Percentiles rank a stretch among this genome's conserved stretches.
These are phyloP conservation scores for Fraxinus albicans DNA, from an alignment of 305 asterid species.

Conservation along the genomic window DNA sequence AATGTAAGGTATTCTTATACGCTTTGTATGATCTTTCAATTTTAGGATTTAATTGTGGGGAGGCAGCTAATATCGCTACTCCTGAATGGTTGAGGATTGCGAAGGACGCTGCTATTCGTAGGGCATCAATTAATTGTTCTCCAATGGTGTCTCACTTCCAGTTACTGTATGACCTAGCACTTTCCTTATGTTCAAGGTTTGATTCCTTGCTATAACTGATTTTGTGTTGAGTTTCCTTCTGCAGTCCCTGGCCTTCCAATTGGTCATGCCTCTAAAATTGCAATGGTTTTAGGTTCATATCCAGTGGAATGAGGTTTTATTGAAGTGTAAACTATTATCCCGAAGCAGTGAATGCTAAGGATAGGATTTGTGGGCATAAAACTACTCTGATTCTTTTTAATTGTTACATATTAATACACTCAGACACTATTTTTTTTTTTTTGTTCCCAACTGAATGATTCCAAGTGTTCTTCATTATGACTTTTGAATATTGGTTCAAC, in stretches of 20 bases:
- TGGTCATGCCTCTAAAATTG: not conserved
- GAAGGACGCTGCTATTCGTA: constrained; percentile 94
- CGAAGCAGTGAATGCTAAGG: constrained; percentile 15
- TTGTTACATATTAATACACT: not conserved
- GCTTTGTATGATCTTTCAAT: constrained; percentile 26
- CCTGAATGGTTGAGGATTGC: constrained; percentile 99
- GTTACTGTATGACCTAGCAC: constrained; percentile 88
- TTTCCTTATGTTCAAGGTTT: constrained; percentile 88
- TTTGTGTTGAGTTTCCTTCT: constrained; percentile 12
- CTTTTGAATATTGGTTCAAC: constrained; percentile 1
- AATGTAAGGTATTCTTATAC: constrained; percentile 4
- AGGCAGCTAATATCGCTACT: constrained; percentile 98
- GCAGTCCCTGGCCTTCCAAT: not conserved
- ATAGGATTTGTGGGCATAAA: not conserved
- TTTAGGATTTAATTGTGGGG: constrained; percentile 94
- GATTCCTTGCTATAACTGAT: constrained; percentile 26
- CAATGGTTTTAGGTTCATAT: constrained; percentile 9
- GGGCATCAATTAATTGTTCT: constrained; percentile 95
- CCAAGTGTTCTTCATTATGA: not conserved
- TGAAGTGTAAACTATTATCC: constrained; percentile 1
- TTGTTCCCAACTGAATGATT: not conserved
- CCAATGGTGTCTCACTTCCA: constrained; percentile 99
- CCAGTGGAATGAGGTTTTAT: constrained; percentile 9
- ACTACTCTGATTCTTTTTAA: not conserved
- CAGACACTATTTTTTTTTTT: not conserved